Conservation (phyloP, 169 alveolate genomes). For the Plasmodium falciparum region DNA sequence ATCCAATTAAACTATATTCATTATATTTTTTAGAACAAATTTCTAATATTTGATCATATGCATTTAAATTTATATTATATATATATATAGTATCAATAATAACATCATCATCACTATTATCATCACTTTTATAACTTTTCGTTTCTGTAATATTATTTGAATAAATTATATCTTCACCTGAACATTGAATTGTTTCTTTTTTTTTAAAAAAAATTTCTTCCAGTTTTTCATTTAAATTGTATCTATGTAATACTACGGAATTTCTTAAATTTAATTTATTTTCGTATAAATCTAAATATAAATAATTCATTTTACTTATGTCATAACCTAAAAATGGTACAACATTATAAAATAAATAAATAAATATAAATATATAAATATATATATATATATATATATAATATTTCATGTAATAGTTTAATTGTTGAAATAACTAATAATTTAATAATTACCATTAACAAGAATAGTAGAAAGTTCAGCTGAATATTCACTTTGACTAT, state of each 20-base stretch:
- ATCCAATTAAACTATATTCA: constrained; percentile 45
- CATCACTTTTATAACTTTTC: background rate
- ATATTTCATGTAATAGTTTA: background rate
- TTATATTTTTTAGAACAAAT: constrained; percentile 25
- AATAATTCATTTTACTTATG: constrained; percentile 30
- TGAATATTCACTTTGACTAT: constrained; percentile 18
- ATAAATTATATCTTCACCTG: constrained; percentile 51
- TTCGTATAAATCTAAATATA: constrained; percentile 38
- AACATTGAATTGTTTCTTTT: constrained; percentile 25
- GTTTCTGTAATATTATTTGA: constrained; percentile 19
- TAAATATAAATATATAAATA: background rate
- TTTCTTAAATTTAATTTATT: constrained; percentile 27
- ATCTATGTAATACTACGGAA: constrained; percentile 19
- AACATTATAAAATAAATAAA: background rate
- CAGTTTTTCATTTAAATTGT: constrained; percentile 5
- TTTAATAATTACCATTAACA: constrained; percentile 21
- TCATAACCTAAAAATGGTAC: constrained; percentile 24
- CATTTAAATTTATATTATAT: constrained; percentile 26
- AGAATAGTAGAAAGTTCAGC: constrained; percentile 32
- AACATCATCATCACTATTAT: background rate
- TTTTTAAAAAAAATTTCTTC: constrained; percentile 44
- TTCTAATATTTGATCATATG: constrained; percentile 32
- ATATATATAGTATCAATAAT: constrained; percentile 16
- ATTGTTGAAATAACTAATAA: background rate
- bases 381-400: background rate